Base-by-base conservation (phyloP, 345 rosid genomes). In the Trapa incisa region DNA sequence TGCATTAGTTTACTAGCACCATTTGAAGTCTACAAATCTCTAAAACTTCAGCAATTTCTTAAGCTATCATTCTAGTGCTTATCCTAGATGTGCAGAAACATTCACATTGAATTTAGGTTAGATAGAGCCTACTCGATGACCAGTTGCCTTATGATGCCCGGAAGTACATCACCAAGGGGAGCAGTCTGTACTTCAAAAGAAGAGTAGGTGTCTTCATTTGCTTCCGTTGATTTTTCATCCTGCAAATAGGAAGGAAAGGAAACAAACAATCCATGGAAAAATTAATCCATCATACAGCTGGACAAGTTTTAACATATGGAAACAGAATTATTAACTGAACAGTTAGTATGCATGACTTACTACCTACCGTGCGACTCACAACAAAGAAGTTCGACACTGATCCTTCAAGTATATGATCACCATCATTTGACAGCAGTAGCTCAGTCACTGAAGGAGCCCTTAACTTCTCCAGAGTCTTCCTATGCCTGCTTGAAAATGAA, bases 371-470 rank as follows among this genome's bases (percentile, higher is more conserved):
- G 70, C 66, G 76, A 71, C 80, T 85, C 68, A 88, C 82, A 32
- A 81, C 88, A 61, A 90, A 90, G 67, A 88, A 82, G 74, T 86
- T 88, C 7, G 97, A 85, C 41, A 84, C 58, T 62, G 83, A 84
- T 37, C 98, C 97, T 71, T 93, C 95, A 36, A 93, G 91, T 65
- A 93, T 74, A 48, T 72, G 91, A 75, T 90, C 88, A 73, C 98
- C 92, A 78, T 90, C 95, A 64, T 90, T 78, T 3, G 97, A 90
- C 78, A 90, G 73, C 82, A 90, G 78, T 29, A 93, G 82, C 76
- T 90, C 95, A 47, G 87, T 85, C 16, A 81, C 87, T 10, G 65
- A 78, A 79, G 83, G 82, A 67, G 92, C 92, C 79, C 95, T 87
- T 56, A 86, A 75, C 77, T 77, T 84, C 83, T 91, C 97, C 82